phyloP scores from a whole-genome alignment of 495 filamentous ascomycete species.

The Opeltia flavorubescens region DNA sequence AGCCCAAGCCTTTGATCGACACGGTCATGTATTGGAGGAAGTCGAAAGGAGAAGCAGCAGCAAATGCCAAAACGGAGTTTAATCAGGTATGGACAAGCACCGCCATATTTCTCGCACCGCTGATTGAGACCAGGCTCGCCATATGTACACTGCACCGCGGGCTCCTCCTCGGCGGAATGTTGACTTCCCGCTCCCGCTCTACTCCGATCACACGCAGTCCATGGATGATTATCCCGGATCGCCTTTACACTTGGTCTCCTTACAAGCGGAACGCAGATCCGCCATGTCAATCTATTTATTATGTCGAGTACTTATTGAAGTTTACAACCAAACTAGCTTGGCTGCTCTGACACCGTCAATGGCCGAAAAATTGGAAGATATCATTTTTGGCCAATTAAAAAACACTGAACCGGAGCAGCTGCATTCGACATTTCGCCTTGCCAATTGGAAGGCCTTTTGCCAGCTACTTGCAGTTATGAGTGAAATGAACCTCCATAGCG shows the following conservation, averaged over 20 bases:
- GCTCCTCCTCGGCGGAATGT: conserved; percentile 35
- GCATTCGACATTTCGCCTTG: conserved; percentile 57
- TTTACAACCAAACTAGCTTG: conserved; percentile 78
- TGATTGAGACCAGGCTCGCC: conserved; percentile 3
- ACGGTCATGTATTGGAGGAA: conserved; percentile 96
- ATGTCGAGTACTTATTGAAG: conserved; percentile 84
- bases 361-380: conserved; percentile 79
- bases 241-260: conserved; percentile 47
- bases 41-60: conserved; percentile 77
- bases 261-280: conserved; percentile 70
- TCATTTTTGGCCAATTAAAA: conserved; percentile 86
- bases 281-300: conserved; percentile 89
- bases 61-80: conserved; percentile 42
- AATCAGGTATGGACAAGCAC: conserved; percentile 37
- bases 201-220: background rate
- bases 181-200: conserved; percentile 31
- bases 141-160: conserved; percentile 1
- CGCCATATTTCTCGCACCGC: conserved; percentile 1
- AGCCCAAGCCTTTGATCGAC: conserved; percentile 92
- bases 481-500: conserved; percentile 70
- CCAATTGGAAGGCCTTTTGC: conserved; percentile 89
- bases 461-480: conserved; percentile 92
- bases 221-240: conserved; percentile 3
- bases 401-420: conserved; percentile 75
- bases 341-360: conserved; percentile 72